These are phyloP conservation scores for Bombardia bombarda DNA, from an alignment of 495 filamentous ascomycete genomes.

Conservation along the genomic window DNA sequence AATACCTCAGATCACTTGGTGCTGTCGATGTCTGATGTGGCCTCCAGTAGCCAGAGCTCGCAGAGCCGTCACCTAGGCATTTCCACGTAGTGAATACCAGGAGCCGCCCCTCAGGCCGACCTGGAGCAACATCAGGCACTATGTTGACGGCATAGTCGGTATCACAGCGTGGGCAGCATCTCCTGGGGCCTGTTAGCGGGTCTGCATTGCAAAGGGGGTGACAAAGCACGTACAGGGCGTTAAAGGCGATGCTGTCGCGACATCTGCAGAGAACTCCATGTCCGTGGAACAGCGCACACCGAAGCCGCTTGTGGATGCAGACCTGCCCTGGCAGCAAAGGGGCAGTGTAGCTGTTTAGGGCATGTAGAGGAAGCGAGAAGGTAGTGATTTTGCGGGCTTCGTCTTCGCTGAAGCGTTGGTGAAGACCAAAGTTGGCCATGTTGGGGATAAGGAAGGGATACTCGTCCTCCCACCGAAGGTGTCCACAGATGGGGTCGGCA, in stretches of 20 bases:
- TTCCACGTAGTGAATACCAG: slow-evolving; percentile 8
- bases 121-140: not conserved
- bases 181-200: not conserved
- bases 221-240: not conserved
- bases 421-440: slow-evolving; percentile 1
- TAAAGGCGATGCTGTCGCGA: slow-evolving; percentile 4
- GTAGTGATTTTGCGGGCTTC: slow-evolving; percentile 1
- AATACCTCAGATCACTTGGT: not conserved
- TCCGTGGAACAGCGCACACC: slow-evolving; percentile 9
- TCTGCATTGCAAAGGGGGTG: not conserved
- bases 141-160: slow-evolving; percentile 4
- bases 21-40: slow-evolving; percentile 2
- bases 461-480: slow-evolving; percentile 3
- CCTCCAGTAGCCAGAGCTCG: not conserved
- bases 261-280: not conserved
- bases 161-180: slow-evolving; percentile 3
- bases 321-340: not conserved
- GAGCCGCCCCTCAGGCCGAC: slow-evolving; percentile 3
- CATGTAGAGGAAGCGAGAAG: slow-evolving; percentile 3
- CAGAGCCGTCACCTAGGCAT: not conserved
- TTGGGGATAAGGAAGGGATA: slow-evolving; percentile 5
- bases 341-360: not conserved
- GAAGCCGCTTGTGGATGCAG: slow-evolving; percentile 3
- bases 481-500: slow-evolving; percentile 4
- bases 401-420: not conserved